phyloP scores from a whole-genome alignment of 208 protist species.

The Leishmania arabica region DNA sequence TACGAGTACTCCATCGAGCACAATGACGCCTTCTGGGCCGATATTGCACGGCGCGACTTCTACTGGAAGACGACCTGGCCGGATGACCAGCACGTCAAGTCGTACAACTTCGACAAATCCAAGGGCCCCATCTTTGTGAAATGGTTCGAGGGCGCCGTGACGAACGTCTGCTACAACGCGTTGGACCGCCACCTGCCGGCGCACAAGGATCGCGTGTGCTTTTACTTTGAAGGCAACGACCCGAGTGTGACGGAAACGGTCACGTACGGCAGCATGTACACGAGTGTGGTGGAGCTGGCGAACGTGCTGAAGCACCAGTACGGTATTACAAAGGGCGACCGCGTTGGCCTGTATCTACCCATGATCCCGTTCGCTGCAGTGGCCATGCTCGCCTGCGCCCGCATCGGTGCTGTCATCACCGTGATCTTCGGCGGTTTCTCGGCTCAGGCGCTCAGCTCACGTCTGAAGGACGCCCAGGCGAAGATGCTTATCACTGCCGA shows the following conservation, averaged over 20 bases:
- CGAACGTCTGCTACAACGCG: slow-evolving; percentile 92
- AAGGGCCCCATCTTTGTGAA: slow-evolving; percentile 64
- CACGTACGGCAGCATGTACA: slow-evolving; percentile 90
- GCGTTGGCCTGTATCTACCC: slow-evolving; percentile 97
- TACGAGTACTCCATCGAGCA: slow-evolving; percentile 71
- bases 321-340: slow-evolving; percentile 92
- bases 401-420: slow-evolving; percentile 92
- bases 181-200: slow-evolving; percentile 82
- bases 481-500: slow-evolving; percentile 89
- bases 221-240: slow-evolving; percentile 91
- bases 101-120: slow-evolving; percentile 81
- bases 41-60: slow-evolving; percentile 64
- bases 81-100: slow-evolving; percentile 51
- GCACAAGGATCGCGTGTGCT: slow-evolving; percentile 77
- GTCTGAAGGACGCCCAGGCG: slow-evolving; percentile 59
- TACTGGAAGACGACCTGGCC: slow-evolving; percentile 71
- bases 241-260: slow-evolving; percentile 40
- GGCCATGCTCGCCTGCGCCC: slow-evolving; percentile 97
- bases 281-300: slow-evolving; percentile 84
- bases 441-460: slow-evolving; percentile 48
- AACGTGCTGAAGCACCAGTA: slow-evolving; percentile 88
- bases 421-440: slow-evolving; percentile 91
- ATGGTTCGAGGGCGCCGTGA: slow-evolving; percentile 85
- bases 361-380: slow-evolving; percentile 93
- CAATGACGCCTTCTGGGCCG: slow-evolving; percentile 68